These are phyloP conservation scores for Wickerhamiella shivajii DNA, from an alignment of 805 yeast genomes.

Conservation along the genomic window DNA sequence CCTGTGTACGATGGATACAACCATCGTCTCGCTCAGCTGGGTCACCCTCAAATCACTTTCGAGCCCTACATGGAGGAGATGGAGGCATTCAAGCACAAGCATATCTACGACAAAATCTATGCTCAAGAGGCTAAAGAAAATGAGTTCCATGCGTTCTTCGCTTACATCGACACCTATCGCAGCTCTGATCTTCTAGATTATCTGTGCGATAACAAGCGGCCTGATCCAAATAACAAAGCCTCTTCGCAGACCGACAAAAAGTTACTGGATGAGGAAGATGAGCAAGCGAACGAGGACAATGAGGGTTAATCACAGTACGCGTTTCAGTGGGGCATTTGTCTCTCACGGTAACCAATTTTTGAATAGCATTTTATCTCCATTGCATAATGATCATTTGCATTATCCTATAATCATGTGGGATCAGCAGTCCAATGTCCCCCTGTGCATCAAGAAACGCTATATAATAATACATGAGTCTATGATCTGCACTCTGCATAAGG, in stretches of 20 bases:
- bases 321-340: not conserved
- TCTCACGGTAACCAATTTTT: too few species aligned
- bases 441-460: too few species aligned
- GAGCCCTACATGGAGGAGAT: constrained; percentile 50
- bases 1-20: constrained; percentile 88
- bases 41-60: constrained; percentile 64
- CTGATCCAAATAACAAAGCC: constrained; percentile 12
- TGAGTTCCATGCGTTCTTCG: constrained; percentile 79
- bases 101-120: constrained; percentile 84
- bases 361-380: too few species aligned
- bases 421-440: too few species aligned
- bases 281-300: constrained; percentile 25
- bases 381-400: not conserved
- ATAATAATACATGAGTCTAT: too few species aligned
- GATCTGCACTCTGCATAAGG: too few species aligned
- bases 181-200: constrained; percentile 52
- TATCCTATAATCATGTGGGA: not conserved
- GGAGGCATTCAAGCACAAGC: constrained; percentile 73
- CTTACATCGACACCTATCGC: constrained; percentile 71
- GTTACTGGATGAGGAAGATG: constrained; percentile 13
- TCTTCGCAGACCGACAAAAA: not conserved
- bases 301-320: constrained; percentile 17
- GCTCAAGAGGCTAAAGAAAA: constrained; percentile 80
- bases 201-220: constrained; percentile 24
- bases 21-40: constrained; percentile 51